Evolutionary conservation across 2,329 filamentous ascomycete species (phyloP).

Genomic region (Hawksworthiomyces lignivorus): DNA sequence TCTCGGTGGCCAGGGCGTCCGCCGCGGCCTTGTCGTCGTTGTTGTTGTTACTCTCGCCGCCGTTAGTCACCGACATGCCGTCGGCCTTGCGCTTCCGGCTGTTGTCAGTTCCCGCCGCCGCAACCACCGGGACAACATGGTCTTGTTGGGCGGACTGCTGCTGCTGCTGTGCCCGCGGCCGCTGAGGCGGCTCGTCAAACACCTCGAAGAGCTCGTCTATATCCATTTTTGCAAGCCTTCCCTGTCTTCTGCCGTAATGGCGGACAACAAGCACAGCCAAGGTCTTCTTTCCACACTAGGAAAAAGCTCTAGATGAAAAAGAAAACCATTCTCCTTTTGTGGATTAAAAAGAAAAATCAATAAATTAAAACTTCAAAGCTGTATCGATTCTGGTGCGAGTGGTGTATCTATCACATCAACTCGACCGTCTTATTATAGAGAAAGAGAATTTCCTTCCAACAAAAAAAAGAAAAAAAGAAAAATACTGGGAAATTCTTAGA

Average conservation of each 20-base stretch:
- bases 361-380: no score
- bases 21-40: neutral
- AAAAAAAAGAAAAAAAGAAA: slow-evolving; percentile 6
- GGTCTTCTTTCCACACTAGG: no score
- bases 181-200: slow-evolving; percentile 61
- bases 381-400: no score
- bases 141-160: slow-evolving; percentile 18
- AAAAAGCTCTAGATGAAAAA: no score
- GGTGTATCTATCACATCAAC: no score
- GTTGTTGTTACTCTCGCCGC: no score
- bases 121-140: neutral
- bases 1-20: slow-evolving; percentile 17
- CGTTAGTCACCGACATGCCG: slow-evolving; percentile 36
- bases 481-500: slow-evolving; percentile 1
- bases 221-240: slow-evolving; percentile 15
- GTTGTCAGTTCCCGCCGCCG: slow-evolving; percentile 46
- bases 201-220: slow-evolving; percentile 81
- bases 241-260: no score
- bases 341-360: no score
- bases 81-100: slow-evolving; percentile 79
- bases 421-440: neutral
- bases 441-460: neutral
- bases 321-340: no score
- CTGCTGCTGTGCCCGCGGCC: slow-evolving; percentile 16
- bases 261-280: no score